These are phyloP conservation scores for Phlebopus sp. DNA, from an alignment of 1,284 basidiomycete species.

Conservation along the genomic window DNA sequence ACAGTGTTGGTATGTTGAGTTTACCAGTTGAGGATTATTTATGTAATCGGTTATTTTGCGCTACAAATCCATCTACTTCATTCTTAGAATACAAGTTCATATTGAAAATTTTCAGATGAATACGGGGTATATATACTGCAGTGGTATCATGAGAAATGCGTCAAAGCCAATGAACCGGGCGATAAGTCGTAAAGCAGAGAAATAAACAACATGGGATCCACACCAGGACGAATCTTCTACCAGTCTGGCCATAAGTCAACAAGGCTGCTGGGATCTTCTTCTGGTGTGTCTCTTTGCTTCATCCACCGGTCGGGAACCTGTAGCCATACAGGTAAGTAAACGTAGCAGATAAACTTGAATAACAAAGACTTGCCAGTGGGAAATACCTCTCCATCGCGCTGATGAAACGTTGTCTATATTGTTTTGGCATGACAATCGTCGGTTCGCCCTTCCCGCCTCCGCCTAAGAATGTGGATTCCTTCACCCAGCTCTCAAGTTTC, in stretches of 20 bases:
- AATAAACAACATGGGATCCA: neutral
- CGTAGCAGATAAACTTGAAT: neutral
- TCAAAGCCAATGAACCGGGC: too few species aligned
- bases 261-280: constrained; percentile 63
- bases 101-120: too few species aligned
- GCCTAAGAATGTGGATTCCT: constrained; percentile 88
- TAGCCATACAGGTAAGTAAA: neutral
- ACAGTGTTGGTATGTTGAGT: too few species aligned
- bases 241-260: constrained; percentile 54
- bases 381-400: constrained; percentile 94
- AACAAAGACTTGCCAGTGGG: constrained; percentile 56
- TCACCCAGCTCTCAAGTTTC: constrained; percentile 96
- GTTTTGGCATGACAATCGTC: constrained; percentile 85
- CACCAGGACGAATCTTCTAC: constrained; percentile 26
- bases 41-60: too few species aligned
- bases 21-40: too few species aligned
- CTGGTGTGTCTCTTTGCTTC: constrained; percentile 74
- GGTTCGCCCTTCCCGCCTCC: constrained; percentile 81
- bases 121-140: too few species aligned
- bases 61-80: too few species aligned
- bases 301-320: constrained; percentile 86
- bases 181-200: too few species aligned
- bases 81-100: too few species aligned
- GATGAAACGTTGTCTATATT: constrained; percentile 86
- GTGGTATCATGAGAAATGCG: too few species aligned